A percentile compares a stretch with the other conserved stretches of the same genome.
phyloP scores from a whole-genome alignment of 352 stramenopile genomes.

The Phytophthora pistaciae region DNA sequence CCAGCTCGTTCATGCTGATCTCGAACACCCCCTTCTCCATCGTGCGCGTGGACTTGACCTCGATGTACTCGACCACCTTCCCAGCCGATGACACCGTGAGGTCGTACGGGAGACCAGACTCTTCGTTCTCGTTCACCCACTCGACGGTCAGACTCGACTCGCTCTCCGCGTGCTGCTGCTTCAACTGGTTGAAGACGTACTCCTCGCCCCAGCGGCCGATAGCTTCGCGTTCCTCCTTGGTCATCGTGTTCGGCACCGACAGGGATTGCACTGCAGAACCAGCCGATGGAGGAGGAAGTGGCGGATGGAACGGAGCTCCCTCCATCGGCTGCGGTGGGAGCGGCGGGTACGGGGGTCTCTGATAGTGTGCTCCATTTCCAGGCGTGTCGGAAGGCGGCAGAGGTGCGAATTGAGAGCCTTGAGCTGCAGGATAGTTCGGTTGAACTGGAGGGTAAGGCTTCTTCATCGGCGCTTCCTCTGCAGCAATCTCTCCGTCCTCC shows the following conservation, averaged over 20 bases:
- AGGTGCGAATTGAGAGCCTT: slow-evolving; percentile 9
- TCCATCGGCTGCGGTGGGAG: slow-evolving; percentile 12
- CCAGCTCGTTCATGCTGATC: slow-evolving; percentile 91
- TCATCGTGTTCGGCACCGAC: slow-evolving; percentile 65
- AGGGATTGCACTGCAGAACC: slow-evolving; percentile 22
- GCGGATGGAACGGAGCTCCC: slow-evolving; percentile 17
- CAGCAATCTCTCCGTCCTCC: slow-evolving; percentile 66
- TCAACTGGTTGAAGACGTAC: slow-evolving; percentile 84
- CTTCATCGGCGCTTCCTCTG: slow-evolving; percentile 29
- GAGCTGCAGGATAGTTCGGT: slow-evolving; percentile 18
- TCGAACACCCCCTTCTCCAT: slow-evolving; percentile 91
- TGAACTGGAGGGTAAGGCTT: slow-evolving; percentile 25
- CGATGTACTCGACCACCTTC: slow-evolving; percentile 80
- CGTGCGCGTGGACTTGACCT: slow-evolving; percentile 89
- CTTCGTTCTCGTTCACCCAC: slow-evolving; percentile 85
- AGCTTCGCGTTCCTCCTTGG: slow-evolving; percentile 74
- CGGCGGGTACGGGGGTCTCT: slow-evolving; percentile 21
- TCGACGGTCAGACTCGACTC: slow-evolving; percentile 57
- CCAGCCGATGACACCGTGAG: slow-evolving; percentile 61
- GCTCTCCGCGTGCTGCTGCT: slow-evolving; percentile 45
- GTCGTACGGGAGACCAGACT: slow-evolving; percentile 88
- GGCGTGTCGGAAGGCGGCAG: slow-evolving; percentile 14
- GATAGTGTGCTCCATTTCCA: slow-evolving; percentile 19
- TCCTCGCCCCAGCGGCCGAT: slow-evolving; percentile 88
- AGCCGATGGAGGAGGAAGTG: slow-evolving; percentile 17